Base-by-base conservation (phyloP, 129 eudicot species). In the Pittosporum tobira region DNA sequence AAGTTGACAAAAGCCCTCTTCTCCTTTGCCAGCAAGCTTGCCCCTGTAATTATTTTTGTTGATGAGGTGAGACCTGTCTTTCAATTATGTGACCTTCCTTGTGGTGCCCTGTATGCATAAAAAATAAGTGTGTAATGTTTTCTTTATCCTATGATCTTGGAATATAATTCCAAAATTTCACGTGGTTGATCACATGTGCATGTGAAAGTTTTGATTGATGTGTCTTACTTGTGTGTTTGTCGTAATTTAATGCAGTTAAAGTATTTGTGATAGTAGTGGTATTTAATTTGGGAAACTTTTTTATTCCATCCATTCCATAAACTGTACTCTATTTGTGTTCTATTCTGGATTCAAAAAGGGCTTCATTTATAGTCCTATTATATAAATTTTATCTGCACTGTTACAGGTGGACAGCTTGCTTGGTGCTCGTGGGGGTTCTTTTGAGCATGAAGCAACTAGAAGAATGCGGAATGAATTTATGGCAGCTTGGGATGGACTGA, bases 401-500 rank as follows among this genome's bases (percentile, higher is more conserved):
- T 48, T 55, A 36, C 59, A 91, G 99, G 96, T 93, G 62, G 99
- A 93, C 71, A 93, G 99, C 73, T 84, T 93, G 76, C 94, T 87
- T 65, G 99, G 99, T 46, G 96, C 99, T 60, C 99, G 99, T 61
- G 99, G 96, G 48, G 99, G 99, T 64, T 75, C 88, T 15, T 81
- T 61, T 55, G 99, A 93, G 80, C 99, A 93, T n/a, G 99, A 93
- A 63, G 99, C 99, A 24, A 93, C 99, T 5, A 81, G 99, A 75
- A 81, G 99, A 77, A 87, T 93, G 96, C 74, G 96, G 1, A 93
- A 93, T 38, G 99, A 93, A 72, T 93, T 93, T 65, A 93, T 93
- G 99, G 99, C 99, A 25, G 99, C 99, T 23, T 93, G 99, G 99
- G 99, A 93, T 84, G 99, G 99, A 40, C 73, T 93, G 77, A 72